Base-by-base conservation (phyloP, 1,284 basidiomycete genomes). In the Cronartium quercuum region DNA sequence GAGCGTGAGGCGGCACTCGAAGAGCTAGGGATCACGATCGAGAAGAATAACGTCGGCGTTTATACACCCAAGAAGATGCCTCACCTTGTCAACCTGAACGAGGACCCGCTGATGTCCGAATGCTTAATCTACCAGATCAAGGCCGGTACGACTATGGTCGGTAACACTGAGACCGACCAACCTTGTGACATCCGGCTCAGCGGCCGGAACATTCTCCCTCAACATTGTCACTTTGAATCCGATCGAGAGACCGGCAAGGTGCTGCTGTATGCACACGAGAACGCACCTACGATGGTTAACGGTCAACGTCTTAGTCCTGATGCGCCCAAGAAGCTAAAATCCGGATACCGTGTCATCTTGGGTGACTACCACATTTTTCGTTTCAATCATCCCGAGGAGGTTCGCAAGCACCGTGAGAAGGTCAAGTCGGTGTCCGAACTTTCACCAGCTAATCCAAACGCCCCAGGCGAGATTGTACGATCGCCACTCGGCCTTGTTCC, bases 41-140 rank as follows among this genome's bases (percentile, higher is more conserved):
- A 98, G 83, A 97, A 94, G 86, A 91, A 94, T 80, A 87, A 91
- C 76, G 90, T 96, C 74, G 93, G 93, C 63, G 83, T 98, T 66
- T 93, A 97, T 84, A 94, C 95, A n/a, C 95, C 95, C n/a, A 98
- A 97, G 86, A 93, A 89, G 88, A 93, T 92, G 88, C 94, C 94
- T 3, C 93, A 95, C 84, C 84, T 97, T 77, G 94, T 97, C 80
- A 97, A 97, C 83, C 83, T 97, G 85, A 81, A 78, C 71, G 80
- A 81, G 64, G 80, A 81, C 40, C 80, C 80, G 37, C 77, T 81
- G 21, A 81, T 81, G 80, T 77, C 78, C 0, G 80, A 81, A 63
- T 81, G 78, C 83, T 84, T 95, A 77, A 90, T 96, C 77, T 97
- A 97, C 82, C 94, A 98, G 82, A 87, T 98, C 80, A 97, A 96